Percentiles rank a stretch among this genome's conserved stretches.
phyloP scores from a whole-genome alignment of 1,284 basidiomycete species.

The Termitomyces sp. region DNA sequence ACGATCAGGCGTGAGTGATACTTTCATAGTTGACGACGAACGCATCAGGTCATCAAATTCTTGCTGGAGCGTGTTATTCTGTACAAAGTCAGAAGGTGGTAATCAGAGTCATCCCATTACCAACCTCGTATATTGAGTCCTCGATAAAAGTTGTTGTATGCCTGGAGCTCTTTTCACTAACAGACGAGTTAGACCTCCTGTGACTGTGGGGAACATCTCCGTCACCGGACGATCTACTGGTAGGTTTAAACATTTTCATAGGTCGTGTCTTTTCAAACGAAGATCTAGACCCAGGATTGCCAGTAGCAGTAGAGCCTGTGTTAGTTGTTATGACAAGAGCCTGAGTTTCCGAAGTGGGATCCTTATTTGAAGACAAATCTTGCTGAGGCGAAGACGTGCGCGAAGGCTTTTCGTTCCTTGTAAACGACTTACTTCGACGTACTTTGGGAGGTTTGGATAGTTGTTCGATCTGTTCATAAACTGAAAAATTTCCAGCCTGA shows the following conservation, averaged over 20 bases:
- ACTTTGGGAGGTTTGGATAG: conserved; percentile 53
- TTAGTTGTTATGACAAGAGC: conserved; percentile 25
- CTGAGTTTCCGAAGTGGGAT: conserved; percentile 41
- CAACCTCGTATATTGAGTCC: conserved; percentile 25
- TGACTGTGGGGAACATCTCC: conserved; percentile 39
- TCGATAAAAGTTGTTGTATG: conserved; percentile 27
- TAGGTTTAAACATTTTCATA: conserved; percentile 50
- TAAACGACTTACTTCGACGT: conserved; percentile 65
- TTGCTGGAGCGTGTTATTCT: conserved; percentile 55
- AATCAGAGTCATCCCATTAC: not conserved
- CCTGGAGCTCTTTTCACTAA: conserved; percentile 42
- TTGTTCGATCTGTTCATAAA: conserved; percentile 73
- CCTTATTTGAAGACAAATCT: conserved; percentile 28
- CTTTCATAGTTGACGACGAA: conserved; percentile 86
- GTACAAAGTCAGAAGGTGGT: conserved; percentile 17
- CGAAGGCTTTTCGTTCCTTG: conserved; percentile 40
- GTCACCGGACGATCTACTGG: conserved; percentile 40
- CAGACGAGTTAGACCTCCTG: conserved; percentile 48
- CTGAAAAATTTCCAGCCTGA: conserved; percentile 32
- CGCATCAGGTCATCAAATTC: conserved; percentile 91
- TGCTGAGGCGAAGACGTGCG: conserved; percentile 38
- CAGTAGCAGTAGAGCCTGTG: conserved; percentile 19
- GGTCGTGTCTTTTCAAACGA: conserved; percentile 58
- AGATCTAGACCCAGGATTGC: conserved; percentile 35
- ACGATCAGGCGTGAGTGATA: conserved; percentile 90